Base-by-base conservation (phyloP, 1,284 basidiomycete genomes). In the Naganishia sp. region DNA sequence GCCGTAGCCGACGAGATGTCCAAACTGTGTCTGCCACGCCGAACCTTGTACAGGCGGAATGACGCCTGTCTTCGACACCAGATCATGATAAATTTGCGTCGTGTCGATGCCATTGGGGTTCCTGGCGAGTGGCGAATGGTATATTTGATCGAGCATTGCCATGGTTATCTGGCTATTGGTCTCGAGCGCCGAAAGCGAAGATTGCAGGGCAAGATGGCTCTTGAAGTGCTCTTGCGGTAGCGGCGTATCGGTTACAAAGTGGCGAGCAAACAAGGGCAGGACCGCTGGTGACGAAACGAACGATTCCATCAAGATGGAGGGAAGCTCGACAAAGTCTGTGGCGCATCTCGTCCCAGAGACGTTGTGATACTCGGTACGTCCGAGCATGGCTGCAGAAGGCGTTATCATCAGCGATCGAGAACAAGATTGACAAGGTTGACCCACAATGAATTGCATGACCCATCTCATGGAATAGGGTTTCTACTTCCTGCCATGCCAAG, bases 391-490 rank as follows among this genome's bases (percentile, higher is more conserved):
- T 96, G 49, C 51, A 54, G 61, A 31, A 65, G 58, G 52, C 28
- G 28, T n/a, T 46, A 64, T 47, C 28, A 28, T 52, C n/a, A 56
- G 31, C 65, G 28, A 32, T 3, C 47, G n/a, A 10, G 41, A 25
- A 41, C 49, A 41, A 41, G 28, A 10, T 15, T 32, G 43, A 41
- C 41, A 41, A 23, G 11, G 0, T 23, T 9, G 6, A 83, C 92
- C 84, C 74, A 94, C 94, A 99, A 76, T 99, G 95, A 85, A 99
- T 93, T 1, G 96, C 95, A 78, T 99, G 95, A 0, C 95, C 95
- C 94, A 99, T 98, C 80, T 99, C 95, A 74, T 99, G 95, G 80
- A 96, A 97, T 23, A 99, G 82, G 1, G 95, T 99, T 76, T 91
- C 84, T 10, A 98, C 90, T 73, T 99, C 94, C 73, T 91, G 88